Conservation (phyloP, 2,329 filamentous ascomycete species). For the Sodiomyces alkalinus region DNA sequence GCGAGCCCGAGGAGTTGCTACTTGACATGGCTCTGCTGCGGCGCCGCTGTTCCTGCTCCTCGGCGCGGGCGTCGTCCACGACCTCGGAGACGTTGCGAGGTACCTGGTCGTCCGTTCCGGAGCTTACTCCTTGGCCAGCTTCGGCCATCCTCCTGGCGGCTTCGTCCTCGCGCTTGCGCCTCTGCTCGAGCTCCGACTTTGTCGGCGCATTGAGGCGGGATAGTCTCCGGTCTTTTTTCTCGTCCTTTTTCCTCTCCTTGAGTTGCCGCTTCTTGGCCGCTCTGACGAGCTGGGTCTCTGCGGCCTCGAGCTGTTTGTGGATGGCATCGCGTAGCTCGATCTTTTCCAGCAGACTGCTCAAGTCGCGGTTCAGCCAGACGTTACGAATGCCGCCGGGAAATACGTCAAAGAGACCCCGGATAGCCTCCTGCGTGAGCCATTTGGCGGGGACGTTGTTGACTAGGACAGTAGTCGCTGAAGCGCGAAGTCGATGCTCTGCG, state of each 20-base stretch:
- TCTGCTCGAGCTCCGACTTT: slow-evolving; percentile 33
- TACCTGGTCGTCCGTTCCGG: slow-evolving; percentile 35
- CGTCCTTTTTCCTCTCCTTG: slow-evolving; percentile 48
- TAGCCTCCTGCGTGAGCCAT: slow-evolving; percentile 73
- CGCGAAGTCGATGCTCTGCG: slow-evolving; percentile 81
- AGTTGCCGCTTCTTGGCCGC: slow-evolving; percentile 64
- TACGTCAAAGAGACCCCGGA: slow-evolving; percentile 79
- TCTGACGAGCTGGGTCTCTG: slow-evolving; percentile 74
- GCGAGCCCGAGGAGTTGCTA: slow-evolving; percentile 2
- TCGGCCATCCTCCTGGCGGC: slow-evolving; percentile 35
- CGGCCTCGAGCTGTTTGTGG: slow-evolving; percentile 57
- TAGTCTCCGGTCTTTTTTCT: slow-evolving; percentile 46
- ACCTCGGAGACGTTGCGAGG: slow-evolving; percentile 34
- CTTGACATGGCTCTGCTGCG: background rate
- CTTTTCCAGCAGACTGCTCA: slow-evolving; percentile 70
- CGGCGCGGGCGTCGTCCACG: slow-evolving; percentile 21
- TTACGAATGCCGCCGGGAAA: slow-evolving; percentile 92
- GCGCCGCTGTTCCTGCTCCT: slow-evolving; percentile 12
- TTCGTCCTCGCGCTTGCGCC: slow-evolving; percentile 30
- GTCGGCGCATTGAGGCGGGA: slow-evolving; percentile 30
- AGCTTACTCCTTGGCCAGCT: slow-evolving; percentile 29
- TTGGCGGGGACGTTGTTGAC: slow-evolving; percentile 82
- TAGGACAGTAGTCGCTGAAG: slow-evolving; percentile 88
- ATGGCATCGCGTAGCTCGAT: slow-evolving; percentile 60
- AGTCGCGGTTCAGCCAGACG: slow-evolving; percentile 90